A percentile compares a stretch with the other conserved stretches of the same genome.
These are phyloP conservation scores for Polytolypa hystricis DNA, from an alignment of 2,329 filamentous ascomycete genomes.

Conservation along the genomic window DNA sequence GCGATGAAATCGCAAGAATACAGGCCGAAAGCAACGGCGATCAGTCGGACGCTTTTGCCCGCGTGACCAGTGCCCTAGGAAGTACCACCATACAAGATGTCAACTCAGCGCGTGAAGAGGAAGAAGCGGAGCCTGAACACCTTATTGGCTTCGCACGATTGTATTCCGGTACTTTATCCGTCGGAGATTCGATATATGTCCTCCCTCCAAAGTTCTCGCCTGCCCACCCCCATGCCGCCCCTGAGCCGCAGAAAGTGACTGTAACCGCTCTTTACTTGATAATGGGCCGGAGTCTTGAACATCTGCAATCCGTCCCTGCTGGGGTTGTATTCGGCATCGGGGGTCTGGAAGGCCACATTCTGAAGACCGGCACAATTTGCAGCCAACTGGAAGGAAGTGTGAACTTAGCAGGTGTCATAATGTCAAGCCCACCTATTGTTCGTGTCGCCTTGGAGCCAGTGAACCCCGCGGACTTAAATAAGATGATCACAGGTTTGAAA, in stretches of 20 bases:
- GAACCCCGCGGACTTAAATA: conserved; percentile 81
- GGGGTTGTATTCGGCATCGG: conserved; percentile 93
- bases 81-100: conserved; percentile 46
- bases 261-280: conserved; percentile 86
- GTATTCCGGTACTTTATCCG: conserved; percentile 79
- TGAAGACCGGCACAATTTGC: conserved; percentile 91
- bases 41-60: conserved; percentile 40
- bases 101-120: conserved; percentile 39
- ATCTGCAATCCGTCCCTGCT: conserved; percentile 72
- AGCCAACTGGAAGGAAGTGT: conserved; percentile 75
- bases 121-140: conserved; percentile 65
- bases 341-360: conserved; percentile 81
- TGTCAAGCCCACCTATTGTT: conserved; percentile 81
- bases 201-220: conserved; percentile 89
- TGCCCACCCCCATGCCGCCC: conserved; percentile 57
- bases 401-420: conserved; percentile 77
- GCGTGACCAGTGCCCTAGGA: conserved; percentile 50
- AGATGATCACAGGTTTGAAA: conserved; percentile 82
- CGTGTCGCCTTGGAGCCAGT: conserved; percentile 89
- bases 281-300: conserved; percentile 84
- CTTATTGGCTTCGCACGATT: conserved; percentile 90
- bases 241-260: conserved; percentile 69
- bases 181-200: conserved; percentile 86
- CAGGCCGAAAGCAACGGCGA: conserved; percentile 47
- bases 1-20: conserved; percentile 74